Evolutionary conservation across 2,329 filamentous ascomycete species (phyloP).

Genomic region (Podosphaera aphanis): DNA sequence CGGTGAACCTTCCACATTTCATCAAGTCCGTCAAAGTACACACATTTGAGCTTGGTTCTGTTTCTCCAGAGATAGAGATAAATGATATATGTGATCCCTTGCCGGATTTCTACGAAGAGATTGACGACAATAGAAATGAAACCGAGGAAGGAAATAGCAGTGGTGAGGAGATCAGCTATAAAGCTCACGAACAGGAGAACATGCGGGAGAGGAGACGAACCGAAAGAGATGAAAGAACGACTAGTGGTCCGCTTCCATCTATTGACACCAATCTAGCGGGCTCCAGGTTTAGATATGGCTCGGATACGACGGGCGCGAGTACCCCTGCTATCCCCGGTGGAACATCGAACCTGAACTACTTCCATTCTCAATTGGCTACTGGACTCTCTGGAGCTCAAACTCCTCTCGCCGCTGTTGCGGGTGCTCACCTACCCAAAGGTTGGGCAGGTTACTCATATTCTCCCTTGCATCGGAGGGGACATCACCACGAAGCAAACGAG

Average conservation of each 20-base stretch:
- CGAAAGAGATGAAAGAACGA: conserved; percentile 16
- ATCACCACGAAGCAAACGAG: conserved; percentile 11
- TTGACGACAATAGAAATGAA: conserved; percentile 40
- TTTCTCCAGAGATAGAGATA: conserved; percentile 66
- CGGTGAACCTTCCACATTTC: conserved; percentile 74
- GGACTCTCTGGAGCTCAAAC: conserved; percentile 56
- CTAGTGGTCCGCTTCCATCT: conserved; percentile 17
- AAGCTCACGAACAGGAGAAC: conserved; percentile 6
- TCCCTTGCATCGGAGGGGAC: conserved; percentile 8
- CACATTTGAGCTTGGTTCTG: conserved; percentile 72
- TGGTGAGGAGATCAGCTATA: conserved; percentile 15
- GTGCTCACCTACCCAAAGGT: conserved; percentile 28
- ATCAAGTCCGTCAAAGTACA: conserved; percentile 91
- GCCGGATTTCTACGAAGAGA: conserved; percentile 84
- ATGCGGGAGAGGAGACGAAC: conserved; percentile 17
- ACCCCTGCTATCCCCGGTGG: conserved; percentile 44
- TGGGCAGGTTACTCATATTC: conserved; percentile 6
- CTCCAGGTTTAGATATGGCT: conserved; percentile 10
- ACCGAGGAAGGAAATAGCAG: conserved; percentile 23
- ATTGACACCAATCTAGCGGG: conserved; percentile 19
- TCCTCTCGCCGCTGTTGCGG: conserved; percentile 56
- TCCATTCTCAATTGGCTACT: conserved; percentile 51
- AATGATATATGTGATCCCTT: conserved; percentile 94
- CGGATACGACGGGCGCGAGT: conserved; percentile 28
- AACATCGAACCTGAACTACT: conserved; percentile 58